Evolutionary conservation across 1,284 basidiomycete species (phyloP).

Genomic region (Moesziomyces globuligerus): DNA sequence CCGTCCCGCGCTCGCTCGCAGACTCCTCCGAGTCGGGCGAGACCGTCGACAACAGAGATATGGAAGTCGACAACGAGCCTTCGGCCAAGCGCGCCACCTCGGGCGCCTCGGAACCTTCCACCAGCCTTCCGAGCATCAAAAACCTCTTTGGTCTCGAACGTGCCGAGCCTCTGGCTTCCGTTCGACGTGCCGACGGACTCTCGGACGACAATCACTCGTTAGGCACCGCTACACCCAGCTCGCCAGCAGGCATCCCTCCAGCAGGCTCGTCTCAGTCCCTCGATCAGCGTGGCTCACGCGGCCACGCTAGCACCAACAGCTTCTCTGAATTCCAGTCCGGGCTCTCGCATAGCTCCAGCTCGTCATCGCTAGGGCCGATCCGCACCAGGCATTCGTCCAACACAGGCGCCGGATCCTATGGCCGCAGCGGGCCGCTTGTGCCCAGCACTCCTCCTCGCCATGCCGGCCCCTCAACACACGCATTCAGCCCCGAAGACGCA

Average conservation of each 20-base stretch:
- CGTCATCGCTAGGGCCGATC: conserved; percentile 45
- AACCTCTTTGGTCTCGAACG: conserved; percentile 45
- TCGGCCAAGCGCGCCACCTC: conserved; percentile 14
- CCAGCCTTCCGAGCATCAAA: conserved; percentile 47
- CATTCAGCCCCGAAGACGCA: conserved; percentile 41
- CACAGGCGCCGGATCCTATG: conserved; percentile 24
- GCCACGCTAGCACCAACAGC: conserved; percentile 45
- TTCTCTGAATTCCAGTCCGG: conserved; percentile 42
- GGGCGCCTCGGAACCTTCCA: conserved; percentile 14
- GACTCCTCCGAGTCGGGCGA: conserved; percentile 32
- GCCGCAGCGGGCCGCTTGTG: conserved; percentile 21
- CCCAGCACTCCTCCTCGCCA: conserved; percentile 44
- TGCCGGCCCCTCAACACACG: conserved; percentile 15
- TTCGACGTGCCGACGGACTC: conserved; percentile 23
- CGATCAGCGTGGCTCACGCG: conserved; percentile 31
- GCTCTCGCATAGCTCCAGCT: conserved; percentile 33
- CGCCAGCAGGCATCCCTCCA: conserved; percentile 19
- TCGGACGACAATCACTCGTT: conserved; percentile 28
- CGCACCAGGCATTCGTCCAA: conserved; percentile 41
- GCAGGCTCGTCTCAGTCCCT: conserved; percentile 14
- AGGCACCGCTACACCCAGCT: conserved; percentile 26
- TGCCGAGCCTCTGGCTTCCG: conserved; percentile 32
- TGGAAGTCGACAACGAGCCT: conserved; percentile 39
- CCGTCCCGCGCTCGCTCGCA: conserved; percentile 28
- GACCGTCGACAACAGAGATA: conserved; percentile 15